A percentile compares a stretch with the other conserved stretches of the same genome.
Conservation (phyloP, 352 stramenopile species). For the Globisporangium cylindrosporum region DNA sequence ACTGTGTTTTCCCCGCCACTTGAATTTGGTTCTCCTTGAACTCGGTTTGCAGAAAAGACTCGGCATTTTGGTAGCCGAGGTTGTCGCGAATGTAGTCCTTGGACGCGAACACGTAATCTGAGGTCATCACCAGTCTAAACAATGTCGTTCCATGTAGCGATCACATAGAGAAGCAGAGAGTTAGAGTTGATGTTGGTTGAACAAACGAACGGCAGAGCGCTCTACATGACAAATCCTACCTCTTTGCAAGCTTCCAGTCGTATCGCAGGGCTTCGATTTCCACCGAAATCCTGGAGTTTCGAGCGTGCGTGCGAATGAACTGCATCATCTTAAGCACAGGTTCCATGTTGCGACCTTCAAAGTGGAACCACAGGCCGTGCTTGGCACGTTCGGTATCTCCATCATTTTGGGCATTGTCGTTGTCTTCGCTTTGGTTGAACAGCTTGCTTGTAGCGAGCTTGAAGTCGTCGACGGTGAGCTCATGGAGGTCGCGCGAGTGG, state of each 20-base stretch:
- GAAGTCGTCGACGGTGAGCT: constrained; percentile 51
- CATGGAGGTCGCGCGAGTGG: constrained; percentile 54
- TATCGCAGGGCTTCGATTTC: constrained; percentile 72
- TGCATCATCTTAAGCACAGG: constrained; percentile 59
- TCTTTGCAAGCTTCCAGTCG: constrained; percentile 52
- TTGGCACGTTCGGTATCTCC: neutral
- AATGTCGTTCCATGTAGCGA: neutral
- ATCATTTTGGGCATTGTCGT: neutral
- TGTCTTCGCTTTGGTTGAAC: constrained; percentile 13
- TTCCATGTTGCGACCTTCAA: constrained; percentile 71
- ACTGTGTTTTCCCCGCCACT: neutral
- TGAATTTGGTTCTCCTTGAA: neutral
- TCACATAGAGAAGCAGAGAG: neutral
- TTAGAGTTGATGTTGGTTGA: neutral
- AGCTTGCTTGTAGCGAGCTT: constrained; percentile 22
- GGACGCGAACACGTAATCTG: constrained; percentile 62
- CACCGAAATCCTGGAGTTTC: constrained; percentile 38
- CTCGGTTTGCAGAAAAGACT: constrained; percentile 34
- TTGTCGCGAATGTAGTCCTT: constrained; percentile 75
- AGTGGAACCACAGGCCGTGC: constrained; percentile 49
- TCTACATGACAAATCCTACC: constrained; percentile 22
- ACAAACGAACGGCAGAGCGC: neutral
- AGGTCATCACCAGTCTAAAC: constrained; percentile 37
- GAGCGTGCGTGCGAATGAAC: constrained; percentile 24
- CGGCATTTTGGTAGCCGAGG: constrained; percentile 34